These are phyloP conservation scores for Gaertneriomyces sp. DNA, from an alignment of 192 early-diverging fungal genomes.

Conservation along the genomic window DNA sequence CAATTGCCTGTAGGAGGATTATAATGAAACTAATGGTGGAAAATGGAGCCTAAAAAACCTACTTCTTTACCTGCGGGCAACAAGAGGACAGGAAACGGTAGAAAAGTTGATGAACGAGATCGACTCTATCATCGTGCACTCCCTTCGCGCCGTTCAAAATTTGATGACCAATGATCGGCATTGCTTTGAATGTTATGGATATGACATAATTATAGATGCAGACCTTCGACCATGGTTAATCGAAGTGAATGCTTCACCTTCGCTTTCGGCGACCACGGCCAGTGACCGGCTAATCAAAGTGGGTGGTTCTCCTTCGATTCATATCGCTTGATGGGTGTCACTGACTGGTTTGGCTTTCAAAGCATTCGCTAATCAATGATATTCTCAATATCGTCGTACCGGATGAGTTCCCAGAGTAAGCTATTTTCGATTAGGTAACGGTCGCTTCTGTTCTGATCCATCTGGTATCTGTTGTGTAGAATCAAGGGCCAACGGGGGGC, in stretches of 20 bases:
- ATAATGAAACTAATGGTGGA: constrained; percentile 57
- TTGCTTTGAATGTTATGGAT: constrained; percentile 61
- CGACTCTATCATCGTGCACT: constrained; percentile 53
- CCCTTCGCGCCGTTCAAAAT: constrained; percentile 48
- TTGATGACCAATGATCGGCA: constrained; percentile 49
- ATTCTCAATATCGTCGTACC: constrained; percentile 54
- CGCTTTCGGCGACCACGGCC: constrained; percentile 45
- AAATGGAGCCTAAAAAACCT: constrained; percentile 55
- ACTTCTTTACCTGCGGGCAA: constrained; percentile 45
- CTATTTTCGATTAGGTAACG: not conserved
- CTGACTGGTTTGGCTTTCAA: not conserved
- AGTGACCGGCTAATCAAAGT: constrained; percentile 55
- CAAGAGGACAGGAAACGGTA: constrained; percentile 37
- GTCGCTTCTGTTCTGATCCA: not conserved
- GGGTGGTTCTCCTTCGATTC: not conserved
- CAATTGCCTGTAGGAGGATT: constrained; percentile 42
- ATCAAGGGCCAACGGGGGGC: constrained; percentile 11
- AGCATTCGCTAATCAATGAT: constrained; percentile 56
- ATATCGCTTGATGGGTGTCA: not conserved
- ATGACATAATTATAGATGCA: constrained; percentile 54
- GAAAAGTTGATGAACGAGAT: constrained; percentile 47
- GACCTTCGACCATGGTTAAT: constrained; percentile 56
- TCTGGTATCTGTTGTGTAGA: not conserved
- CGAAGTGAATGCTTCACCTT: constrained; percentile 57
- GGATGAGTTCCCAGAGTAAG: constrained; percentile 55